Base-by-base conservation (phyloP, 352 stramenopile genomes). In the Phytophthora idaei region DNA sequence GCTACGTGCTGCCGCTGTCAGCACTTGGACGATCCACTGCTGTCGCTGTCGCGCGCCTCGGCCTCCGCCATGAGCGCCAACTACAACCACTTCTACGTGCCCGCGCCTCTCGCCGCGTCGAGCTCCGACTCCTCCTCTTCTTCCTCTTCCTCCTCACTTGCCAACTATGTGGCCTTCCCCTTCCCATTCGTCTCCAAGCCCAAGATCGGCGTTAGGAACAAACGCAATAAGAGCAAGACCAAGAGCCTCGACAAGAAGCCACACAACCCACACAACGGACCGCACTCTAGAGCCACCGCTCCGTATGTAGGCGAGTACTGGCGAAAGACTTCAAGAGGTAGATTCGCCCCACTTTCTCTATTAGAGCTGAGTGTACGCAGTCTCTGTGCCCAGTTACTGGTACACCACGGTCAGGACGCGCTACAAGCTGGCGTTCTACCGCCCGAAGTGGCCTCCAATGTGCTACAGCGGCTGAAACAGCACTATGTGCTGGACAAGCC, bases 151-250 rank as follows among this genome's bases (percentile, higher is more conserved):
- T 57, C 78, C 27, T 84, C 83, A 14, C 75, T 93, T 5, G 77
- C 75, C 28, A 93, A 81, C 69, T 93, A 93, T 67, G 76, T 91
- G 15, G 83, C 83, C 12, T 93, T 93, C 62, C 80, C 85, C 46
- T 93, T 93, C 66, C 85, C 85, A 15, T 93, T 92, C 28, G 74
- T 78, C 0, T 81, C 71, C 31, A 87, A 87, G 39, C 61, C 68
- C 36, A 53, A 61, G 25, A 4, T 29, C 37, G 21, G 9, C 32
- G 34, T 15, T 10, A 46, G 52, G 15, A 27, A 39, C 50, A 48
- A 73, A 50, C 31, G 61, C 53, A 50, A 11, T 47, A 50, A 46
- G 12, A 66, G 61, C 49, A 67, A 52, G 41, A 57, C 28, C 50
- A 71, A 70, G 31, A 57, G 21, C 14, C 34, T 29, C 51, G 48